Conservation (phyloP, 495 filamentous ascomycete species). For the Pseudotulostoma volvatum region DNA sequence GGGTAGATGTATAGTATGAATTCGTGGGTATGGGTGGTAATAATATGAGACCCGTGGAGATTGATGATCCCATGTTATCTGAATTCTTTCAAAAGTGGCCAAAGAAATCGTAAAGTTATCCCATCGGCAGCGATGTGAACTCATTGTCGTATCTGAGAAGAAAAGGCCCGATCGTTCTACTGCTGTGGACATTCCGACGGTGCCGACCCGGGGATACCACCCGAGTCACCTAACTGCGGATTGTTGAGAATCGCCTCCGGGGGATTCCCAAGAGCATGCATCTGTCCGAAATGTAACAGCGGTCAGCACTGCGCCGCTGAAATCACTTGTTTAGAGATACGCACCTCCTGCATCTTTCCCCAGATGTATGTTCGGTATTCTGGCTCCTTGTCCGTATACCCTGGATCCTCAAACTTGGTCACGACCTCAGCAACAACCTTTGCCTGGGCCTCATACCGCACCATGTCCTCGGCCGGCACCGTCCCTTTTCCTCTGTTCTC, state of each 20-base stretch:
- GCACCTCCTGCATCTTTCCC: constrained; percentile 91
- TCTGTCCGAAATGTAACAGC: constrained; percentile 31
- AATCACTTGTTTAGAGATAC: constrained; percentile 10
- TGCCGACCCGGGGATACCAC: constrained; percentile 11
- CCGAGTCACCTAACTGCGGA: constrained; percentile 25
- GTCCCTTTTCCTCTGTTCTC: constrained; percentile 51
- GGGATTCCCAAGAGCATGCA: constrained; percentile 88
- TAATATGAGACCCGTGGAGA: too few species aligned
- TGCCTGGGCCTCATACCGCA: constrained; percentile 69
- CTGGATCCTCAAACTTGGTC: constrained; percentile 60
- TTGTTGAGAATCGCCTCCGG: constrained; percentile 82
- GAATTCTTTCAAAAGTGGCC: too few species aligned
- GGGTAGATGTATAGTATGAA: too few species aligned
- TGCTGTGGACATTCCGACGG: constrained; percentile 26
- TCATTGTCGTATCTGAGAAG: too few species aligned
- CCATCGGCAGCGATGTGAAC: too few species aligned
- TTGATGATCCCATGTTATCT: too few species aligned
- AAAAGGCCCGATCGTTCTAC: too few species aligned
- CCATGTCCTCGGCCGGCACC: constrained; percentile 49
- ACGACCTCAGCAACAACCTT: constrained; percentile 75
- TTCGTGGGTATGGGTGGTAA: too few species aligned
- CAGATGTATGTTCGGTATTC: constrained; percentile 84
- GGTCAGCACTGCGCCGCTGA: constrained; percentile 1
- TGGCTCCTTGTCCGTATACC: constrained; percentile 65
- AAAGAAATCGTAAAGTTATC: too few species aligned